phyloP scores from a whole-genome alignment of 225 moss, liverwort and hornwort genomes.

The Asterella californica region DNA sequence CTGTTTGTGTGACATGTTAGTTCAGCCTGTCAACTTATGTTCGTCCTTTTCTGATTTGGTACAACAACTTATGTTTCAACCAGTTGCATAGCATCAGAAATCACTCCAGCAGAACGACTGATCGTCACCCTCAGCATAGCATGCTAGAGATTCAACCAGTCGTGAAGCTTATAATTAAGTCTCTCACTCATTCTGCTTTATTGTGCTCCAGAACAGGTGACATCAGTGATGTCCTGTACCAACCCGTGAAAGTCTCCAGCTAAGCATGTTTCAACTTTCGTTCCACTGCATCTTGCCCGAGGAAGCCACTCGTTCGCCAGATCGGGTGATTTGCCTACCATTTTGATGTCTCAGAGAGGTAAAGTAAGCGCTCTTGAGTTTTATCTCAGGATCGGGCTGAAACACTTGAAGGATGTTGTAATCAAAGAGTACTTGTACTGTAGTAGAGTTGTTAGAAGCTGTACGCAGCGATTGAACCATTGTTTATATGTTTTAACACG shows the following conservation, averaged over 20 bases:
- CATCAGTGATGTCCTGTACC: background rate
- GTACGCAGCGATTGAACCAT: background rate
- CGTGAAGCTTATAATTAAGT: background rate
- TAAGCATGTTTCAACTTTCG: background rate
- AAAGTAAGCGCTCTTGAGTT: background rate
- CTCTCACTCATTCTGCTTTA: background rate
- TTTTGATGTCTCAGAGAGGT: conserved; percentile 1
- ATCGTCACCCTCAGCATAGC: background rate
- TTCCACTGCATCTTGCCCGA: no score
- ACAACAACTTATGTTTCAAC: no score
- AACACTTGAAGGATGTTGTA: background rate
- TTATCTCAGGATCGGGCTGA: background rate
- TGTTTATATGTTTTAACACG: background rate
- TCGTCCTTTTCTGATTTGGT: no score
- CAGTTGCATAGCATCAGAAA: background rate
- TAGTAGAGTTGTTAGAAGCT: background rate
- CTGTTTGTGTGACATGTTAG: no score
- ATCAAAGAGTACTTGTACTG: background rate
- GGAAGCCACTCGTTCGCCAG: background rate
- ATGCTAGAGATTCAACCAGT: background rate
- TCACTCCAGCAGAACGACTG: background rate
- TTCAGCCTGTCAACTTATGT: no score
- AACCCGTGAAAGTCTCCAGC: background rate
- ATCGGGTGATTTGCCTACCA: background rate
- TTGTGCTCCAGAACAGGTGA: background rate